These are phyloP conservation scores for Trametes hirsuta DNA, from an alignment of 1,284 basidiomycete species.

Conservation along the genomic window DNA sequence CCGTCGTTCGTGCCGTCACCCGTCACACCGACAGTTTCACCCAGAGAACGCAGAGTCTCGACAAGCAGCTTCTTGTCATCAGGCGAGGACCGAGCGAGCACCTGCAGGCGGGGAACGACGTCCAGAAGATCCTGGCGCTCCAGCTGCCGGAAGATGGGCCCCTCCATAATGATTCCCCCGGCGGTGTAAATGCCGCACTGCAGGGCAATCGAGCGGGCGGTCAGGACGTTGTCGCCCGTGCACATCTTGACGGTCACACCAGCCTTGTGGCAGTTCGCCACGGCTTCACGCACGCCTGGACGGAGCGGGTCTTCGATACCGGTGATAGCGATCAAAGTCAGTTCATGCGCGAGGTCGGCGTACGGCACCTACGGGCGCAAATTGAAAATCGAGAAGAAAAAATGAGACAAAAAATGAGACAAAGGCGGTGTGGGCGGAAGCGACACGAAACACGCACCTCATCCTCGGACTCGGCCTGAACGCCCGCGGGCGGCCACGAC, in stretches of 20 bases:
- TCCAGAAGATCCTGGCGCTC: constrained; percentile 59
- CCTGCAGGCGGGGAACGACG: constrained; percentile 72
- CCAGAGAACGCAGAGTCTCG: constrained; percentile 84
- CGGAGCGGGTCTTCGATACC: constrained; percentile 98
- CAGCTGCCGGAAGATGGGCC: constrained; percentile 76
- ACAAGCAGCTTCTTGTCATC: constrained; percentile 97
- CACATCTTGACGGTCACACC: constrained; percentile 99
- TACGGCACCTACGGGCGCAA: constrained; percentile 58
- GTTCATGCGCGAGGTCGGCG: constrained; percentile 67
- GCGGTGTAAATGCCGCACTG: constrained; percentile 95
- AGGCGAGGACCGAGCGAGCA: constrained; percentile 94
- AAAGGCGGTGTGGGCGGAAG: background rate
- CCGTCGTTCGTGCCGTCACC: constrained; percentile 99
- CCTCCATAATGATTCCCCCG: constrained; percentile 97
- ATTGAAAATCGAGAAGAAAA: no score
- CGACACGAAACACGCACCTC: constrained; percentile 45
- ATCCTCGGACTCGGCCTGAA: constrained; percentile 48
- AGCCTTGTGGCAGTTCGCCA: constrained; percentile 83
- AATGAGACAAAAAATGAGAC: no score
- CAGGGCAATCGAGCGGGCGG: constrained; percentile 89
- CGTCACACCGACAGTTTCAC: constrained; percentile 95
- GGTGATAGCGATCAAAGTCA: constrained; percentile 87
- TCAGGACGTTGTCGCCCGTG: constrained; percentile 96
- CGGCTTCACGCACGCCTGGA: constrained; percentile 87
- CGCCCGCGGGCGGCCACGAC: constrained; percentile 78